phyloP scores from a whole-genome alignment of 2,329 filamentous ascomycete species.

The Aureobasidium sp. region DNA sequence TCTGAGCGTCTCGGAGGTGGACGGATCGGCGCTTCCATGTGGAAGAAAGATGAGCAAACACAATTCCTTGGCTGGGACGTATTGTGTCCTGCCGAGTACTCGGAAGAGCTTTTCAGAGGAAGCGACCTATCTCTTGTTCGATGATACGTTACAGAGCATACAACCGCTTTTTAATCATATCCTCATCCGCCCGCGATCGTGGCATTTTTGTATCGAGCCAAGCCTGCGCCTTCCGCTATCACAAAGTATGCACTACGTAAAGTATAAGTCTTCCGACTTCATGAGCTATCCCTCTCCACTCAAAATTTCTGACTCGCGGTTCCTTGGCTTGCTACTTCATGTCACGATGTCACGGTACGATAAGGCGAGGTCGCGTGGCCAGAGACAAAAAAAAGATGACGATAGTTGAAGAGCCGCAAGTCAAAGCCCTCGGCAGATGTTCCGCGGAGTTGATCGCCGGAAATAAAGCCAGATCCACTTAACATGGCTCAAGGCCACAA shows the following conservation, averaged over 20 bases:
- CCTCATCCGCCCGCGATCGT: no score
- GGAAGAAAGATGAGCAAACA: background rate
- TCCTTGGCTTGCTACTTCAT: background rate
- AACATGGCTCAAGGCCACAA: background rate
- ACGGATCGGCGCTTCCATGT: background rate
- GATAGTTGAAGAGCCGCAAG: background rate
- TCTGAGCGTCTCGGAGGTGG: background rate
- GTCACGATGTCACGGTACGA: background rate
- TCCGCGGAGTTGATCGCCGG: background rate
- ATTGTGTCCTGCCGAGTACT: constrained; percentile 12
- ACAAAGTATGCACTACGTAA: background rate
- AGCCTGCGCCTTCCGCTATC: background rate
- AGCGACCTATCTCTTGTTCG: background rate
- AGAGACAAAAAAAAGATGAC: background rate
- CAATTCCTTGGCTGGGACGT: constrained; percentile 3
- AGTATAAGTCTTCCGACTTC: background rate
- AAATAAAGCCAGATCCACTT: background rate
- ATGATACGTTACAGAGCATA: background rate
- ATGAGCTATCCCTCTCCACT: no score
- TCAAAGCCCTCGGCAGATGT: background rate
- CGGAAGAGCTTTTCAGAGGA: constrained; percentile 10
- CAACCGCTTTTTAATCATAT: background rate
- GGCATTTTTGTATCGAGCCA: background rate
- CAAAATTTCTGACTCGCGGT: no score
- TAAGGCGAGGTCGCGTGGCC: background rate